Conservation (phyloP, 345 rosid species). For the Ceriops decandra region DNA sequence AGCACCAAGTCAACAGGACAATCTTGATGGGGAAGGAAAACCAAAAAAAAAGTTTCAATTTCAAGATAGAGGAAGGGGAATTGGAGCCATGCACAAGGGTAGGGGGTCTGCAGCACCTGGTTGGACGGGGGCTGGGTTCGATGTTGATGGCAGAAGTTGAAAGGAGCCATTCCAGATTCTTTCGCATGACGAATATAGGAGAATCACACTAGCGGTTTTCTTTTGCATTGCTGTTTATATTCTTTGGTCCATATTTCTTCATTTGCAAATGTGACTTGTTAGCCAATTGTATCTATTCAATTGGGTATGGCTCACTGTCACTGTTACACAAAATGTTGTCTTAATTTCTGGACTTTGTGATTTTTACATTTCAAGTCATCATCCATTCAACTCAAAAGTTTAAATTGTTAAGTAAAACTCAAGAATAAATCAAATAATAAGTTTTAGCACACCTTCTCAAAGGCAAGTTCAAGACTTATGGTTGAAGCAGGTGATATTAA, state of each 20-base stretch:
- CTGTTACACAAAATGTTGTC: slow-evolving; percentile 4
- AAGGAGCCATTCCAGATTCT: slow-evolving; percentile 8
- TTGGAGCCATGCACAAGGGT: slow-evolving; percentile 52
- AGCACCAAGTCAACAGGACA: slow-evolving; percentile 40
- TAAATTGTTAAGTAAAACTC: too few relatives aligned
- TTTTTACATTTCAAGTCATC: too few relatives aligned
- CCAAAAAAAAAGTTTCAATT: slow-evolving; percentile 51
- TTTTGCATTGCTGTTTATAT: neutral
- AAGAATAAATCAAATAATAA: too few relatives aligned
- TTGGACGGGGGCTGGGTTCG: slow-evolving; percentile 78
- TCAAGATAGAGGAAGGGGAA: slow-evolving; percentile 65
- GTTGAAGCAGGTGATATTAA: too few relatives aligned
- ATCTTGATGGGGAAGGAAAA: slow-evolving; percentile 52
- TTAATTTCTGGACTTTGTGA: too few relatives aligned
- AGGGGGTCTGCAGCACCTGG: slow-evolving; percentile 55
- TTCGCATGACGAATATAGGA: slow-evolving; percentile 11
- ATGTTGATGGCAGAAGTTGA: slow-evolving; percentile 65
- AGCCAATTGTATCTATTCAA: neutral
- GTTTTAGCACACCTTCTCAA: too few relatives aligned
- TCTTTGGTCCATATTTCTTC: neutral
- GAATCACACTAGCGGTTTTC: neutral
- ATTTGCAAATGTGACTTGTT: neutral
- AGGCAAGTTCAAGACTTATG: too few relatives aligned
- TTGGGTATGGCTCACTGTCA: neutral
- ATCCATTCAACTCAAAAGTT: too few relatives aligned